Base-by-base conservation (phyloP, 306 rosid species). In the Fagus sylvatica region DNA sequence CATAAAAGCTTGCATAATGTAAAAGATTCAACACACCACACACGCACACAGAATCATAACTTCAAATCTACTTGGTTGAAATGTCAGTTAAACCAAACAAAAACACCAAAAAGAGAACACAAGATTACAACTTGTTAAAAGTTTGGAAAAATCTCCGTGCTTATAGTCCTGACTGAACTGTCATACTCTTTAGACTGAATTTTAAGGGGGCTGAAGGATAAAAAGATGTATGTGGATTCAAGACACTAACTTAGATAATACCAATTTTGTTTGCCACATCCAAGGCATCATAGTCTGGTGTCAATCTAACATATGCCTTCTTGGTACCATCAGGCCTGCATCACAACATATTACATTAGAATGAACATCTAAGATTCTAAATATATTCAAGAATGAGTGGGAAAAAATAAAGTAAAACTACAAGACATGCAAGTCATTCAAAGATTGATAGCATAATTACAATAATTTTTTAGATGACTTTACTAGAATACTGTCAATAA, bases 211-310 rank as follows among this genome's bases (percentile, higher is more conserved):
- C 7, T 13, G 15, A 7, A 0, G 51, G 11, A 46, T 8, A 46
- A 15, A 15, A 10, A 46, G 51, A 22, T 22, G 51, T 3, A 3
- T 46, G 51, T 3, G 36, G 73, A 66, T 39, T 6, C 76, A 68
- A 61, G 22, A 67, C 73, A 11, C 80, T 16, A 51, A 1, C 69
- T 89, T 89, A 93, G 84, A 93, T 93, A 33, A 93, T 91, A 6
- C 98, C 98, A 56, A 93, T 93, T 84, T 93, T 93, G 96, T 93
- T 93, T 37, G 98, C 96, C 16, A 91, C 96, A 67, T 93, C 98
- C 80, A 93, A 74, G 2, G 98, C 98, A 81, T 93, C 98, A 9
- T 80, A 89, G 73, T 93, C 98, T 6, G 93, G 98, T 15, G 96
- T 91, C 91, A 93, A 80, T 82, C 93, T 84, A 3, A 93, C 98